Conservation (phyloP, 108 stramenopile species). For the Nitzschia sp. region DNA sequence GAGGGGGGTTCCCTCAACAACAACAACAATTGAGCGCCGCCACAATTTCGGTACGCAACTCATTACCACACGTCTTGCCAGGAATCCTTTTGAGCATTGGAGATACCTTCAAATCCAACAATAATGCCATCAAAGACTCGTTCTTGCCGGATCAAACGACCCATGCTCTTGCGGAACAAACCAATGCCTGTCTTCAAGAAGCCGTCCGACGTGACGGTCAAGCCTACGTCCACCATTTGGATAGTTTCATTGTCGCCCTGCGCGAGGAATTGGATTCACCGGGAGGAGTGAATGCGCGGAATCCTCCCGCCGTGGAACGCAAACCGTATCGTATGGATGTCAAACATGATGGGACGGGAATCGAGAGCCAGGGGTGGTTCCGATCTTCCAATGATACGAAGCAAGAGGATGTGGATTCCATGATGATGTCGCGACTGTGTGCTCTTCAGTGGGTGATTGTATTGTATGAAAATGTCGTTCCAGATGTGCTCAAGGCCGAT, state of each 20-base stretch:
- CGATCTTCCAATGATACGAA: slow-evolving; percentile 55
- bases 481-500: slow-evolving; percentile 80
- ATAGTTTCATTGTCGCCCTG: slow-evolving; percentile 81
- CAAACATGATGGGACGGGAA: slow-evolving; percentile 77
- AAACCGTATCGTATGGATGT: slow-evolving; percentile 85
- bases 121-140: slow-evolving; percentile 48
- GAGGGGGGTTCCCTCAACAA: slow-evolving; percentile 1
- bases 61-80: slow-evolving; percentile 80
- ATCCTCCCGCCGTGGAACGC: slow-evolving; percentile 77
- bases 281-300: slow-evolving; percentile 71
- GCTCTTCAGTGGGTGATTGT: slow-evolving; percentile 86
- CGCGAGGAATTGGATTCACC: slow-evolving; percentile 86
- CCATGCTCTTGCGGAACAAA: slow-evolving; percentile 78
- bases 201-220: slow-evolving; percentile 76
- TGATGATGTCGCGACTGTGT: slow-evolving; percentile 79
- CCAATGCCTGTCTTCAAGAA: slow-evolving; percentile 74
- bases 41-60: slow-evolving; percentile 76
- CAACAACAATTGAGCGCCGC: slow-evolving; percentile 52
- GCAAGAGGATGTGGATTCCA: slow-evolving; percentile 47
- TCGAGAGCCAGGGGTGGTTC: slow-evolving; percentile 89
- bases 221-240: slow-evolving; percentile 79
- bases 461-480: slow-evolving; percentile 84
- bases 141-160: slow-evolving; percentile 88
- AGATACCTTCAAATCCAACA: slow-evolving; percentile 57
- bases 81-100: slow-evolving; percentile 80